These are phyloP conservation scores for Starmerella gropengiesseri DNA, from an alignment of 805 yeast genomes.

Conservation along the genomic window DNA sequence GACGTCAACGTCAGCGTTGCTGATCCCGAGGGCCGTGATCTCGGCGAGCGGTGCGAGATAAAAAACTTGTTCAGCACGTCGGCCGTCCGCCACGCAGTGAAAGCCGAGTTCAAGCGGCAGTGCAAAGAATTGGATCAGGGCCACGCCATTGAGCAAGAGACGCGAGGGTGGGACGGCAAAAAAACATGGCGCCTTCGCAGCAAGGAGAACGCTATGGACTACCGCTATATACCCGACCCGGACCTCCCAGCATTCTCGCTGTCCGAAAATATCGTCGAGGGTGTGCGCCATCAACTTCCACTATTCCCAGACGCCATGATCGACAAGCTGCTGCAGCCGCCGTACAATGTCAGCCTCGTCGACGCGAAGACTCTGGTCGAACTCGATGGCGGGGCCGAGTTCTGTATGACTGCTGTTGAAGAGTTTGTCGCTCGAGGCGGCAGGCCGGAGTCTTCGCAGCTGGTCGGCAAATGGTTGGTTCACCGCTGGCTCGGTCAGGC, in stretches of 20 bases:
- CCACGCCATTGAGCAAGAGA: constrained; percentile 40
- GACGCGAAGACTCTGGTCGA: constrained; percentile 60
- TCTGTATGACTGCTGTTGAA: constrained; percentile 34
- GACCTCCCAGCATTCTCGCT: constrained; percentile 59
- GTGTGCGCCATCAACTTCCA: constrained; percentile 37
- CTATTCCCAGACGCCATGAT: constrained; percentile 52
- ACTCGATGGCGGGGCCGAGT: constrained; percentile 34
- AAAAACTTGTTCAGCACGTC: constrained; percentile 80
- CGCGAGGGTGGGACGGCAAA: constrained; percentile 86
- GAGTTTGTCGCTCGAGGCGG: constrained; percentile 22
- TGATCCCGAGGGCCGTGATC: constrained; percentile 16
- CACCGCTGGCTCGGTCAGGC: constrained; percentile 70
- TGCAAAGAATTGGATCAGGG: constrained; percentile 37
- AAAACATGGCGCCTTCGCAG: constrained; percentile 56
- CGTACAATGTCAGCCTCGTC: constrained; percentile 50
- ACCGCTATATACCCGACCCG: constrained; percentile 89
- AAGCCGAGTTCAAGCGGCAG: constrained; percentile 64
- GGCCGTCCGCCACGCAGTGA: constrained; percentile 66
- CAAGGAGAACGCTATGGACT: constrained; percentile 76
- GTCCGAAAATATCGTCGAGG: constrained; percentile 34
- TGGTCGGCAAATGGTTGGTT: constrained; percentile 66
- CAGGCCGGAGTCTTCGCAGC: constrained; percentile 27
- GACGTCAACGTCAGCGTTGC: constrained; percentile 81
- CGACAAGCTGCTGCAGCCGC: constrained; percentile 35
- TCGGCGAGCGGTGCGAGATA: constrained; percentile 66